Base-by-base conservation (phyloP, 1,139 yeast genomes). In the Geotrichum citri-aurantii region DNA sequence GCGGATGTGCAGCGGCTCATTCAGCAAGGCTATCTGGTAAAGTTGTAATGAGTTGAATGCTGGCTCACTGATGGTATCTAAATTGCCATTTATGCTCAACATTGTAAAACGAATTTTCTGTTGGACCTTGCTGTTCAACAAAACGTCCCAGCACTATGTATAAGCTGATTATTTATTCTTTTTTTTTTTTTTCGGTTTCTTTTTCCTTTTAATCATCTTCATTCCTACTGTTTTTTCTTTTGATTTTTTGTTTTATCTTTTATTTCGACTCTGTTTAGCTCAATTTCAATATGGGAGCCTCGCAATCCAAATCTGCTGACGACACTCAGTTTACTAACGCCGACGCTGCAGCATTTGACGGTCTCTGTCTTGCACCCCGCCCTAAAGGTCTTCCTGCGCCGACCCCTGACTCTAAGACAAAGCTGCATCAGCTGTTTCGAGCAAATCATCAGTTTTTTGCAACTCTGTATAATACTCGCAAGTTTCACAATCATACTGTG, bases 1-100 rank as follows among this genome's bases (percentile, higher is more conserved):
- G 85, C 95, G 0, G 99, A 93, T 68, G 99, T 93, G 11, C 97
- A 92, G 68, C 76, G 98, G 59, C 78, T 93, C 64, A 89, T 95
- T 50, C 97, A 91, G 69, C 99, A 95, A 71, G 99, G 98, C 0
- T 91, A 89, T 68, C 75, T 93, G 61, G 95, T 90, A 71, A 89
- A 85, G 70, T 77, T 88, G 63, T 85, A 73, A 64, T 37, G 24
- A 10, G 37, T 24, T 52, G 29, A 26, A 21, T n/a, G 6, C n/a
- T 6, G 8, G 7, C 6, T 40, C 17, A 40, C n/a, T n/a, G n/a
- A 40, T 46, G 49, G 14, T 46, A 17, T 23, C 27, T n/a, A 6
- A 23, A 26, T 46, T 46, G 8, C 29, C 19, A n/a, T 46, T 14
- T 12, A 37, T 37, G 17, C 19, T 37, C 10, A 37, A 5, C n/a